phyloP scores from a whole-genome alignment of 2,329 filamentous ascomycete species.

The Fusarium tuaranense region DNA sequence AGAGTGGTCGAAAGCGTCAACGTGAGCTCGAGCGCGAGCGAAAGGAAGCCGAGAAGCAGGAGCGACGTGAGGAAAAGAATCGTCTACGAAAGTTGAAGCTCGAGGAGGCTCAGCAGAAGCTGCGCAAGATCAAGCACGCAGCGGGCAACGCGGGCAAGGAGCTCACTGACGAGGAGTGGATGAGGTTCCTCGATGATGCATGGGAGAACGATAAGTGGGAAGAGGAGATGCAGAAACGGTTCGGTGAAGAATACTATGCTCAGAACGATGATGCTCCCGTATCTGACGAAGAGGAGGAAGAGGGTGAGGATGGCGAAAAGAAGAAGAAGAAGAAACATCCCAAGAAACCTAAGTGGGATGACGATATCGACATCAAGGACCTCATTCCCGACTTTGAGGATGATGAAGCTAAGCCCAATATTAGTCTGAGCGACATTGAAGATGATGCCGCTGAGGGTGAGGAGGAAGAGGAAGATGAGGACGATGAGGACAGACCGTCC shows the following conservation, averaged over 20 bases:
- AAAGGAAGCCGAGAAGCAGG: constrained; percentile 81
- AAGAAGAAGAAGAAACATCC: constrained; percentile 58
- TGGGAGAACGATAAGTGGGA: constrained; percentile 95
- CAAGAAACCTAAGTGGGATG: constrained; percentile 84
- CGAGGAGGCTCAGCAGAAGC: constrained; percentile 88
- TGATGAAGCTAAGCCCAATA: constrained; percentile 62
- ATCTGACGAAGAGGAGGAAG: constrained; percentile 73
- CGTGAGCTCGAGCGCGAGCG: constrained; percentile 82
- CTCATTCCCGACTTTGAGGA: constrained; percentile 88
- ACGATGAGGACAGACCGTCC: constrained; percentile 59
- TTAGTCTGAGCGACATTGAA: constrained; percentile 64
- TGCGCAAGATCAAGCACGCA: constrained; percentile 88
- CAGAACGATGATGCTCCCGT: constrained; percentile 76
- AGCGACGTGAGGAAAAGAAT: constrained; percentile 83
- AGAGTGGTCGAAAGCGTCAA: constrained; percentile 79
- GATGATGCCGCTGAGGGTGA: constrained; percentile 52
- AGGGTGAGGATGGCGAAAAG: constrained; percentile 67
- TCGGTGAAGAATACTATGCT: constrained; percentile 92
- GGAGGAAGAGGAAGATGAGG: constrained; percentile 54
- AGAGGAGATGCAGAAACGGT: constrained; percentile 86
- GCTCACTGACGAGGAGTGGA: constrained; percentile 82
- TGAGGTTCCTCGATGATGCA: constrained; percentile 83
- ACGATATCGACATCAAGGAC: constrained; percentile 97
- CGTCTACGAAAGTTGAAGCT: constrained; percentile 88
- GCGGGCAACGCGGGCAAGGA: constrained; percentile 80